Percentiles rank a stretch among this genome's conserved stretches.
phyloP scores from a whole-genome alignment of 371 early-diverging fungal species.

The Mucor circinelloides region DNA sequence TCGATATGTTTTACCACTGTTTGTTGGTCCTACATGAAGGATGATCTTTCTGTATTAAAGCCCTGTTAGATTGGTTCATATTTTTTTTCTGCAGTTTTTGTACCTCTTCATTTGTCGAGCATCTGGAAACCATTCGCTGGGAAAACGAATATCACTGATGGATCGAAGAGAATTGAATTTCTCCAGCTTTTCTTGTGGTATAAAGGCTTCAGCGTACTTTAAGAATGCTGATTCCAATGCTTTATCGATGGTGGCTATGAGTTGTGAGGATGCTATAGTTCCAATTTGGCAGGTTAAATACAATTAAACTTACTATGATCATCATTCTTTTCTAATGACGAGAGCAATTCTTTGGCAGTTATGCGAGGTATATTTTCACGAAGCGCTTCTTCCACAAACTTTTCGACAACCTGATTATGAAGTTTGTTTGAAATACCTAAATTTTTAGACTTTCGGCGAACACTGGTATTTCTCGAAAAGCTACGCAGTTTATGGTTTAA shows the following conservation, averaged over 20 bases:
- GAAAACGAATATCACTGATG: conserved; percentile 75
- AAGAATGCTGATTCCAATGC: conserved; percentile 39
- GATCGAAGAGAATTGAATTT: conserved; percentile 56
- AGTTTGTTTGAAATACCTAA: conserved; percentile 31
- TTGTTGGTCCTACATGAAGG: conserved; percentile 97
- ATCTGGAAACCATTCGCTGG: conserved; percentile 79
- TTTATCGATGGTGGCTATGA: conserved; percentile 28
- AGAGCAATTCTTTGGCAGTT: not conserved
- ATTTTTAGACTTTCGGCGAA: conserved; percentile 23
- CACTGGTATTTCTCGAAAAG: conserved; percentile 14
- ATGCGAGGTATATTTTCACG: conserved; percentile 24
- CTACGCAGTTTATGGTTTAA: not conserved
- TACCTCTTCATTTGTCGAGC: conserved; percentile 76
- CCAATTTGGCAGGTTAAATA: not conserved
- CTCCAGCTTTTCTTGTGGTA: conserved; percentile 35
- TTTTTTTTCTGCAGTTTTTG: not conserved
- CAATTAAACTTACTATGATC: conserved; percentile 5
- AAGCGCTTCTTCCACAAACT: conserved; percentile 23
- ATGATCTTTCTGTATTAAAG: conserved; percentile 65
- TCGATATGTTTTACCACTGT: conserved; percentile 94
- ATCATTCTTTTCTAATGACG: conserved; percentile 4
- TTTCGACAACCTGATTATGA: conserved; percentile 16
- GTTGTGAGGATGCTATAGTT: not conserved
- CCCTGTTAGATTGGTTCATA: not conserved
- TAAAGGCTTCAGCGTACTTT: conserved; percentile 35